A percentile compares a stretch with the other conserved stretches of the same genome.
Conservation (phyloP, 441 rosid genomes). For the Euphorbia corollata region DNA sequence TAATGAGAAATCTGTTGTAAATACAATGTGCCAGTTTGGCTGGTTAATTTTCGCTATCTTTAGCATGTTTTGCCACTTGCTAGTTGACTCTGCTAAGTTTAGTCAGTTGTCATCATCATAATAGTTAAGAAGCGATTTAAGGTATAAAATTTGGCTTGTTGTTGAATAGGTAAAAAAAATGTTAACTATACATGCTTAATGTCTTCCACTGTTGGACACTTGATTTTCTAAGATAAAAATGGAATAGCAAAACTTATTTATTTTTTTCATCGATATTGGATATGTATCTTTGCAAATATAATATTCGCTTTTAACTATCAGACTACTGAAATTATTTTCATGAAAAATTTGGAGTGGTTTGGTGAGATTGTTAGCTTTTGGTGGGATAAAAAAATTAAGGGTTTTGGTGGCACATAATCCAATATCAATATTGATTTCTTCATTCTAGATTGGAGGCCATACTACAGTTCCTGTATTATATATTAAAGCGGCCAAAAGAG, state of each 20-base stretch:
- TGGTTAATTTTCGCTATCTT: conserved; percentile 4
- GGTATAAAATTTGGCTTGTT: background rate
- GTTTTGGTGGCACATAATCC: background rate
- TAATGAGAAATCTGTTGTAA: too few species aligned
- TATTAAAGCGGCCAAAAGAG: background rate
- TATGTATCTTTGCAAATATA: background rate
- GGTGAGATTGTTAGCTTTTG: too few species aligned
- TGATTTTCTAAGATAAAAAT: background rate
- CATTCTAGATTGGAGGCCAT: background rate
- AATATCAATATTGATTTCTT: background rate
- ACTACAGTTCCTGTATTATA: background rate
- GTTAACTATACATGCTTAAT: background rate
- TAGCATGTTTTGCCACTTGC: background rate
- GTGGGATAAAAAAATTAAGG: too few species aligned
- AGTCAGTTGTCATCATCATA: background rate
- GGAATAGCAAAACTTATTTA: background rate
- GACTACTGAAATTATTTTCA: background rate
- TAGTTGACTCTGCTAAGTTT: background rate
- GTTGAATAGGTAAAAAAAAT: too few species aligned
- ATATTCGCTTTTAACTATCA: background rate
- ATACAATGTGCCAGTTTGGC: background rate
- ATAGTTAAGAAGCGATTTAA: background rate
- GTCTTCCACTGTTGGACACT: background rate
- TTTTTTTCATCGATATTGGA: background rate
- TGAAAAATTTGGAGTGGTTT: too few species aligned